Conservation (phyloP, 148 eudicot species). For the Drosera capensis region DNA sequence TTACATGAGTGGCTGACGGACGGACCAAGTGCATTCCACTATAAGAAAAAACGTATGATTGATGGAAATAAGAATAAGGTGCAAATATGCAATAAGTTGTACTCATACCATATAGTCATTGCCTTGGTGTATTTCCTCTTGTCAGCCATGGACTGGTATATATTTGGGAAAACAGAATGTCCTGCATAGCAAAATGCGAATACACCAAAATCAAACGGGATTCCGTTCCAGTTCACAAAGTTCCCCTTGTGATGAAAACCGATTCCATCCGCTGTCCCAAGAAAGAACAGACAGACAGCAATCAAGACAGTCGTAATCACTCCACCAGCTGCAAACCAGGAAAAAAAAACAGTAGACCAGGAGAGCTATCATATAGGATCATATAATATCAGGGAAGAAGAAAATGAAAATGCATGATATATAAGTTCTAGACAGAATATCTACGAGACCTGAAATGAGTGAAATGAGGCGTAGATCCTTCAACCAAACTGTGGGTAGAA, state of each 20-base stretch:
- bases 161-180: slow-evolving; percentile 93
- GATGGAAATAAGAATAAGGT: neutral
- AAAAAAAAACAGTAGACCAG: slow-evolving; percentile 1
- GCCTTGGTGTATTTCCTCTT: slow-evolving; percentile 60
- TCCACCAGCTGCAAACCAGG: slow-evolving; percentile 68
- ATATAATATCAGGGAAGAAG: neutral
- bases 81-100: neutral
- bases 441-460: slow-evolving; percentile 72
- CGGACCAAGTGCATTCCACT: too few relatives aligned
- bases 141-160: slow-evolving; percentile 78
- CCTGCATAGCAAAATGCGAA: slow-evolving; percentile 90
- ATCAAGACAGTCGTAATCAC: slow-evolving; percentile 76
- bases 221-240: slow-evolving; percentile 41
- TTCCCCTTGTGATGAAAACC: slow-evolving; percentile 41
- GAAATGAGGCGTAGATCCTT: slow-evolving; percentile 69
- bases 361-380: neutral
- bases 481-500: slow-evolving; percentile 92
- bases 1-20: too few relatives aligned
- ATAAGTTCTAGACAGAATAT: neutral
- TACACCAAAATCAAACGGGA: slow-evolving; percentile 88
- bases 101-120: neutral
- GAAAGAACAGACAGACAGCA: slow-evolving; percentile 66
- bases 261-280: slow-evolving; percentile 64
- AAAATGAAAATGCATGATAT: neutral
- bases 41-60: too few relatives aligned